Evolutionary conservation across 352 stramenopile genomes (phyloP).

Genomic region (Plasmopara muralis): DNA sequence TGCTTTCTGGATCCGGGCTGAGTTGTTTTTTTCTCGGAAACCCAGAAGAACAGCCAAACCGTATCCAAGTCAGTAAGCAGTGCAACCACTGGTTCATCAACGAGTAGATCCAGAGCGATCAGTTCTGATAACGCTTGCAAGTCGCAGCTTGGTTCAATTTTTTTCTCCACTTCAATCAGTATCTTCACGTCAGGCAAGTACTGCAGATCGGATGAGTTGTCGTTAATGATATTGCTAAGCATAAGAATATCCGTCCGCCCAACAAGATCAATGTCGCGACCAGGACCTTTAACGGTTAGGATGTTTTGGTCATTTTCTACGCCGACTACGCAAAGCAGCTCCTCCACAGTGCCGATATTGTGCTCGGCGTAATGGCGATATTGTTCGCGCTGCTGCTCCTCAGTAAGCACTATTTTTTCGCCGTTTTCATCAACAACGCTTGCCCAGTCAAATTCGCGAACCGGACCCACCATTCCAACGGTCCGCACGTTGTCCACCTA

Average conservation of each 20-base stretch:
- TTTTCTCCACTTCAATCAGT: conserved; percentile 44
- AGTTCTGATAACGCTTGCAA: conserved; percentile 39
- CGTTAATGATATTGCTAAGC: conserved; percentile 24
- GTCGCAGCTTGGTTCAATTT: conserved; percentile 14
- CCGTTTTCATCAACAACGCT: conserved; percentile 7
- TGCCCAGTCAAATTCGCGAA: conserved; percentile 8
- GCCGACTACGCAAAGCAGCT: conserved; percentile 31
- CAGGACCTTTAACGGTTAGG: conserved; percentile 26
- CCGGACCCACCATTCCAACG: neutral
- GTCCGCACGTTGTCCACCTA: neutral
- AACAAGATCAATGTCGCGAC: conserved; percentile 25
- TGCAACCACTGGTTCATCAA: conserved; percentile 31
- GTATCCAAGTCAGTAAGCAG: conserved; percentile 34
- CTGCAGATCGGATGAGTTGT: conserved; percentile 8
- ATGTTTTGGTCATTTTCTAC: conserved; percentile 28
- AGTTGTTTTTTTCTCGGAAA: conserved; percentile 23
- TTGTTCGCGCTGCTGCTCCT: conserved; percentile 26
- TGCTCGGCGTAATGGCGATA: conserved; percentile 31
- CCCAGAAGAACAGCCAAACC: conserved; percentile 42
- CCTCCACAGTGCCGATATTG: conserved; percentile 26
- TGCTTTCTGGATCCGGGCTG: conserved; percentile 17
- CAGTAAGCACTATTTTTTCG: conserved; percentile 12
- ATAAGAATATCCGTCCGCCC: conserved; percentile 39
- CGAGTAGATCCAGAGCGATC: conserved; percentile 37
- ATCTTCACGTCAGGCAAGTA: conserved; percentile 34